Evolutionary conservation across 352 stramenopile genomes (phyloP), one percentile per base, ranked within the genome.

Genomic region (Pythium diclinum): DNA sequence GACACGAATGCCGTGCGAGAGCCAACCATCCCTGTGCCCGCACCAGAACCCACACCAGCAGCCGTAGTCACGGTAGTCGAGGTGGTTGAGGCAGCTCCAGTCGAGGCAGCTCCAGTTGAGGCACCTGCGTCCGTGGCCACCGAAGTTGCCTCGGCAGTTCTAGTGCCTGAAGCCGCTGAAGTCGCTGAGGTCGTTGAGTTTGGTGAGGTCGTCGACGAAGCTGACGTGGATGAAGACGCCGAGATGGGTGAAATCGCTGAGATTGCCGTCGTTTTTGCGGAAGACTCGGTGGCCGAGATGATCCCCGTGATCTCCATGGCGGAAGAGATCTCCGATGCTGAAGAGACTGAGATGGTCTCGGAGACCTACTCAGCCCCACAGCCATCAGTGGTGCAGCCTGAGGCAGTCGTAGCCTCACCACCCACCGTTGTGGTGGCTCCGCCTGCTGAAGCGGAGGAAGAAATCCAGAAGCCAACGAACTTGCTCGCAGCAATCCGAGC

Each of bases 401-500:
- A 56, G 49, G 13, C 25, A 16, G 49, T 38, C 6, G 49, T 56
- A 21, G 21, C 23, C 21, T n/a, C 23, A 14, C 16, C 21, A 1
- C 13, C 30, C 11, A 38, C 17, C 25, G 3, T 23, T 11, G 19
- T 13, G 3, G 49, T 8, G 13, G 49, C 11, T 17, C 3, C 44
- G 2, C 7, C 9, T 28, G 44, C n/a, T 30, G 11, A 25, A 0
- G 19, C 17, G 13, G 25, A 21, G 1, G 52, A 67, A 11, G 52
- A 67, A 14, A 33, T 36, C 25, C 58, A 32, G 4, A 66, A 61
- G 33, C 52, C 57, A 19, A 55, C 23, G 40, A 61, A 87, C 38
- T 64, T 92, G 13, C 75, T 92, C 48, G 78, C 81, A n/a, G 78
- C 79, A 28, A 92, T 92, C 65, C 77, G 81, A 63, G 75, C 76